Conservation (phyloP, 768 basidiomycete species). For the Serpula lacrymans region DNA sequence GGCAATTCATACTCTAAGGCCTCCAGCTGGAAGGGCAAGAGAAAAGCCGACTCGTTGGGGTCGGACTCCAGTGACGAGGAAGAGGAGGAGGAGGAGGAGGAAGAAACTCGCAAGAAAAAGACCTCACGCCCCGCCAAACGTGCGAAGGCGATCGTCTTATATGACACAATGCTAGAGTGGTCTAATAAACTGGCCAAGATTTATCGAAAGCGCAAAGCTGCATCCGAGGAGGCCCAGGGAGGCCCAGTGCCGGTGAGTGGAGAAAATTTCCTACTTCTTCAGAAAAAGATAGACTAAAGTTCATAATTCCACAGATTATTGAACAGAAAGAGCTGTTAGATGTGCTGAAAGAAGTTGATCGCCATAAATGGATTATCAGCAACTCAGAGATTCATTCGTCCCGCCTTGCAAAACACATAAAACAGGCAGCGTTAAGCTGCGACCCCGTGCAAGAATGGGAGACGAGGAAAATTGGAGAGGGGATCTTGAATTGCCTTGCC, state of each 20-base stretch:
- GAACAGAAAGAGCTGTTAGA: constrained; percentile 9
- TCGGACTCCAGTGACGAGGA: not conserved
- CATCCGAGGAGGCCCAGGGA: not conserved
- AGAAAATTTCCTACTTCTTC: no score
- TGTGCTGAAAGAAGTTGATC: constrained; percentile 18
- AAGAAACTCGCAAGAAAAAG: not conserved
- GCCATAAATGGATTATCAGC: constrained; percentile 18
- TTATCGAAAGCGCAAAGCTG: not conserved
- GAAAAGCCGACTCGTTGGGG: no score
- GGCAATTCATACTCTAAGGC: not conserved
- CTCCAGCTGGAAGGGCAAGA: constrained; percentile 1
- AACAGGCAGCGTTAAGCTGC: not conserved
- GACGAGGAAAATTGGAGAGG: constrained; percentile 6
- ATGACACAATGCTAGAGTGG: constrained; percentile 14
- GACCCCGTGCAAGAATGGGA: constrained; percentile 3
- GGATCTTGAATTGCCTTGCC: constrained; percentile 17
- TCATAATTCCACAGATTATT: constrained; percentile 1
- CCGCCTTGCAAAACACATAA: constrained; percentile 9
- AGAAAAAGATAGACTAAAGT: no score
- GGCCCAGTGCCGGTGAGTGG: constrained; percentile 21
- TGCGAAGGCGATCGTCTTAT: not conserved
- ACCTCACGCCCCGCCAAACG: no score
- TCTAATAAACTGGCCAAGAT: constrained; percentile 5
- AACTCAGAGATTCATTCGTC: constrained; percentile 9
- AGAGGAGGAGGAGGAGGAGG: not conserved